These are phyloP conservation scores for Solanum infundibuliforme DNA, from an alignment of 257 asterid genomes.

Conservation along the genomic window DNA sequence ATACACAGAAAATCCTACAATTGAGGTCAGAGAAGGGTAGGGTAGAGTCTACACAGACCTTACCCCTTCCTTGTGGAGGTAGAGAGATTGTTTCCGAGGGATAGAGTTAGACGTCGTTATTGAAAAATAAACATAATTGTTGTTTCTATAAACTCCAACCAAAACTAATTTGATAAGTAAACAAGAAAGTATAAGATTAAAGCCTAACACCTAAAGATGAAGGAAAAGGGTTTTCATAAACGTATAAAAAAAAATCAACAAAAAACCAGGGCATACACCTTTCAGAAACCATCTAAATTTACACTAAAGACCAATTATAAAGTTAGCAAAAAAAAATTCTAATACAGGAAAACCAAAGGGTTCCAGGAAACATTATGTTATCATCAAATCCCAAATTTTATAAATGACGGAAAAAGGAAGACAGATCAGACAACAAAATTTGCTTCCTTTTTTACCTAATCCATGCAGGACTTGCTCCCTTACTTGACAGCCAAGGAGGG, in stretches of 20 bases:
- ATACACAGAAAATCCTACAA: no score
- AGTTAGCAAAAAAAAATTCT: neutral
- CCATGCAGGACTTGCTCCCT: neutral
- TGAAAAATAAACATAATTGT: neutral
- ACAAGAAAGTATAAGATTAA: neutral
- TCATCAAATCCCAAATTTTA: neutral
- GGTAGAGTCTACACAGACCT: neutral
- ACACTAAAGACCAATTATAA: neutral
- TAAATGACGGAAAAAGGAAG: neutral
- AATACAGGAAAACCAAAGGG: neutral
- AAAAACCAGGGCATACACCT: neutral
- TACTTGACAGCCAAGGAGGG: constrained; percentile 5
- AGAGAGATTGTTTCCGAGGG: neutral
- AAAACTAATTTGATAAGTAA: neutral
- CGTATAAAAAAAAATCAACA: neutral
- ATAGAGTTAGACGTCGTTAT: neutral
- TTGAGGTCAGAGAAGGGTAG: neutral
- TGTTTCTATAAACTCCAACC: neutral
- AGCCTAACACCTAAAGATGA: neutral
- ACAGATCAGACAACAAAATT: neutral
- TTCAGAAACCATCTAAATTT: neutral
- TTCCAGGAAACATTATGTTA: neutral
- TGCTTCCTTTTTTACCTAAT: neutral
- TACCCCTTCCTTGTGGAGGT: neutral
- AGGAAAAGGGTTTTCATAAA: neutral